These are phyloP conservation scores for Colletotrichum filicis DNA, from an alignment of 2,329 filamentous ascomycete species.

Conservation along the genomic window DNA sequence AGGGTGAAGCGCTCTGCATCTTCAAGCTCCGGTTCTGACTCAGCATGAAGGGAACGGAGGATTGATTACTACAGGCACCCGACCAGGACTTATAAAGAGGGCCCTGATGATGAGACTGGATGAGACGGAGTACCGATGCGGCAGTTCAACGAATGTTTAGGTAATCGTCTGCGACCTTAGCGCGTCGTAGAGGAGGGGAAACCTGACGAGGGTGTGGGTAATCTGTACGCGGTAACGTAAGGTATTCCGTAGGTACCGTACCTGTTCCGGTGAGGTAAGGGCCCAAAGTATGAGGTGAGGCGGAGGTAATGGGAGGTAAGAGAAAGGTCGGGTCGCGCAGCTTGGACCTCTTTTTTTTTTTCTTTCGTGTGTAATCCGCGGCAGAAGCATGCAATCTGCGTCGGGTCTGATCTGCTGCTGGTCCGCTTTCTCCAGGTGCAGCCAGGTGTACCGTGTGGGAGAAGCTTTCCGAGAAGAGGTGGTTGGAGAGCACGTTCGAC, in stretches of 20 bases:
- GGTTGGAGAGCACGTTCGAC: conserved; percentile 7
- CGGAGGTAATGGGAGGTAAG: conserved; percentile 17
- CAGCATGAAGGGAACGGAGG: conserved; percentile 36
- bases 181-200: conserved; percentile 35
- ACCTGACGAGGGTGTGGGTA: conserved; percentile 32
- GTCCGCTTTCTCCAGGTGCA: conserved; percentile 5
- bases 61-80: conserved; percentile 37
- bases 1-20: conserved; percentile 36
- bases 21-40: conserved; percentile 37
- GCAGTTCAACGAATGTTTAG: conserved; percentile 33
- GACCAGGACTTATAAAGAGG: conserved; percentile 33
- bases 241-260: conserved; percentile 26
- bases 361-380: conserved; percentile 20
- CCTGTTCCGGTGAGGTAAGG: conserved; percentile 19
- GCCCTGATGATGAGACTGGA: conserved; percentile 33
- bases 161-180: conserved; percentile 35
- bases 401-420: neutral
- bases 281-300: conserved; percentile 11
- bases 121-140: conserved; percentile 33
- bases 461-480: neutral
- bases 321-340: conserved; percentile 15
- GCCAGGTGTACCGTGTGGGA: conserved; percentile 11
- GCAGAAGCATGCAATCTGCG: conserved; percentile 17
- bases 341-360: conserved; percentile 28
- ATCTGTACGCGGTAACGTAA: conserved; percentile 29